Evolutionary conservation across 2,329 filamentous ascomycete species (phyloP), one percentile per base, ranked within the genome.

Genomic region (Phyllosticta ampelicida): DNA sequence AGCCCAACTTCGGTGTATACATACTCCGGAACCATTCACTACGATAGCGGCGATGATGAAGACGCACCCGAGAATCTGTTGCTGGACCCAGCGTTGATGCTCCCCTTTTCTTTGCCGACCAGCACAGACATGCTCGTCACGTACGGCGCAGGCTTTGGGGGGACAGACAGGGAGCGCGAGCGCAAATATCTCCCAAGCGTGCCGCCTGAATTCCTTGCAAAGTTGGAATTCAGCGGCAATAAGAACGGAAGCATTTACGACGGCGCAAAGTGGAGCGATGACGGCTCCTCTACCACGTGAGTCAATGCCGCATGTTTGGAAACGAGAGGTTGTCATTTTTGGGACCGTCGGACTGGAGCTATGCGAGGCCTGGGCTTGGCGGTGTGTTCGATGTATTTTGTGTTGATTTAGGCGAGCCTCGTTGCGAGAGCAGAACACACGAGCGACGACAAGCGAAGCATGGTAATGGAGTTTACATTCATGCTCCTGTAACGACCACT

Each of bases 41-140:
- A 49, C 64, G 63, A 18, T 54, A 51, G 8, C 30, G 28, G 20
- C 66, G 69, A 86, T 16, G 83, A 86, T 18, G 84, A 87, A 51
- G 85, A 89, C 61, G 78, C 84, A 13, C 86, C 87, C 0, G 83
- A 89, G 64, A 81, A 88, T 60, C 78, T 96, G 36, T 83, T 96
- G 50, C 74, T 97, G 56, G 91, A 97, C 67, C 90, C 92, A 2
- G 88, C 91, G 2, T 78, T 96, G 60, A 95, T 96, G 81, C 80
- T 99, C 23, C 94, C 94, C 0, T 99, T 99, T 70, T 87, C 87
- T n/a, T 78, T 99, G 26, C 94, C 94, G 1, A 96, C 92, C 1
- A 94, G 90, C 59, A 97, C 91, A 23, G 94, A 99, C 71, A 99
- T 99, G 94, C 80, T 97, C 53, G 84, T 99, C 53, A 92, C 86